Conservation (phyloP, 2,329 filamentous ascomycete genomes). For the Leptographium radiaticola region DNA sequence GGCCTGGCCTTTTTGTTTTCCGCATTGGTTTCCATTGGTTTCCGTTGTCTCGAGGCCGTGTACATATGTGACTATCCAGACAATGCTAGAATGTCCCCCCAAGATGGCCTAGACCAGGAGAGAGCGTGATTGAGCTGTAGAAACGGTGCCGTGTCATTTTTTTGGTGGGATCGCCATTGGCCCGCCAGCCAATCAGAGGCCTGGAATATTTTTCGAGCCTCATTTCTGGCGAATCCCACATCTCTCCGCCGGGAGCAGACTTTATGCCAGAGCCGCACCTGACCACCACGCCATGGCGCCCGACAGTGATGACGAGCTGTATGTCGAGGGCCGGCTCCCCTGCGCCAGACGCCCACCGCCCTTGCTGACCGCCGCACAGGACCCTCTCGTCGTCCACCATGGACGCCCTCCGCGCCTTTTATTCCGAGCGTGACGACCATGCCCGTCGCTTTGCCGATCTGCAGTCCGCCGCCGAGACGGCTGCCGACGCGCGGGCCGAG, state of each 20-base stretch:
- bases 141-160: too few species aligned
- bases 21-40: neutral
- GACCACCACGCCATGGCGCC: constrained; percentile 9
- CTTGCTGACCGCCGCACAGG: constrained; percentile 20
- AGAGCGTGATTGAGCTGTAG: too few species aligned
- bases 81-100: neutral
- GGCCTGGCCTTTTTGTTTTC: neutral
- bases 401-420: constrained; percentile 59
- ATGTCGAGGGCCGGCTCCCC: constrained; percentile 12
- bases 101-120: too few species aligned
- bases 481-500: constrained; percentile 14
- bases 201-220: neutral
- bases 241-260: neutral
- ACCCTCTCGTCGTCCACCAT: constrained; percentile 54
- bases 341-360: neutral
- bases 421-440: constrained; percentile 55
- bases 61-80: constrained; percentile 4
- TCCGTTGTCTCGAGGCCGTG: constrained; percentile 8
- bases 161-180: neutral
- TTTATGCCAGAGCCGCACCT: neutral
- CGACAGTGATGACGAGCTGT: constrained; percentile 36
- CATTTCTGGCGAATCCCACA: neutral
- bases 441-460: constrained; percentile 56
- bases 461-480: constrained; percentile 45
- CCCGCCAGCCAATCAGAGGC: neutral